Evolutionary conservation across 2,329 filamentous ascomycete species (phyloP).

Genomic region (Aureobasidium sp.): DNA sequence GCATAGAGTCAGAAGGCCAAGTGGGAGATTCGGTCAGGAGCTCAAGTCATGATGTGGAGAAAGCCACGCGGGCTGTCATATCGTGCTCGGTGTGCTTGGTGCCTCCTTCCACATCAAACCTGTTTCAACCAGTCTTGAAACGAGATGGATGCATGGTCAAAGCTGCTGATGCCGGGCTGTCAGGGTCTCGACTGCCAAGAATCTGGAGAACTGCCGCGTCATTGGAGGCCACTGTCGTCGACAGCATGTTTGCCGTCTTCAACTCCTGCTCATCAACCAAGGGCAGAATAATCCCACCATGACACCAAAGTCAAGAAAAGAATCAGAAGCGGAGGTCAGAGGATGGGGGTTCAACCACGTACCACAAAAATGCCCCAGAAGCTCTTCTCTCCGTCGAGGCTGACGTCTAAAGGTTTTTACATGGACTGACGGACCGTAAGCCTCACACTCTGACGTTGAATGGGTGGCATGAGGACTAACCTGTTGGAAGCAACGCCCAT

Average conservation of each 20-base stretch:
- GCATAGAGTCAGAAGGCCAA: background rate
- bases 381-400: no score
- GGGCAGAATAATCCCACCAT: background rate
- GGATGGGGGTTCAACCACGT: slow-evolving; percentile 60
- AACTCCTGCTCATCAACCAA: background rate
- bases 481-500: slow-evolving; percentile 49
- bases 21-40: background rate
- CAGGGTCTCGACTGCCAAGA: slow-evolving; percentile 6
- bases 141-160: slow-evolving; percentile 1
- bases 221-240: background rate
- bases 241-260: background rate
- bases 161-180: background rate
- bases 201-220: background rate
- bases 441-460: slow-evolving; percentile 17
- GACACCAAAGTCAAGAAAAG: slow-evolving; percentile 31
- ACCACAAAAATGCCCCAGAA: no score
- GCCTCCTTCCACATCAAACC: slow-evolving; percentile 3
- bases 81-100: background rate
- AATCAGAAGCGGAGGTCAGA: slow-evolving; percentile 52
- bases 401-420: no score
- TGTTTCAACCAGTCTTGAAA: background rate
- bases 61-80: background rate
- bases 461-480: background rate
- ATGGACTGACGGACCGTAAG: slow-evolving; percentile 62
- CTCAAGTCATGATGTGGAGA: background rate